Evolutionary conservation across 371 early-diverging fungal genomes (phyloP).

Genomic region (Mortierella sp.): DNA sequence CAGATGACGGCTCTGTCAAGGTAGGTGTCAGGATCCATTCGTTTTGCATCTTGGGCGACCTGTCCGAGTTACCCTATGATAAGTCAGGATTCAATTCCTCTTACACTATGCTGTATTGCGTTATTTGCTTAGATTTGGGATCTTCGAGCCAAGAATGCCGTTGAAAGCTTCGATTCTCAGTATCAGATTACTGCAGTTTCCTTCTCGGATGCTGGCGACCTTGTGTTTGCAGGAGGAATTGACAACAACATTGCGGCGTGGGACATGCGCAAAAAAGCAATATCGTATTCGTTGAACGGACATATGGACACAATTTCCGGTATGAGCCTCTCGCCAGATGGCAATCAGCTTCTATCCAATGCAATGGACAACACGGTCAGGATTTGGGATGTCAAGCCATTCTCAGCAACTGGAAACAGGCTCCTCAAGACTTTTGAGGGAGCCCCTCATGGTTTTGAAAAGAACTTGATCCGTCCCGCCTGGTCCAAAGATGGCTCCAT

Average conservation of each 20-base stretch:
- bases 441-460: conserved; percentile 94
- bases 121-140: conserved; percentile 75
- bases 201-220: conserved; percentile 83
- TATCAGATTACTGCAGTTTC: conserved; percentile 85
- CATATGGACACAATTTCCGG: conserved; percentile 95
- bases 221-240: conserved; percentile 88
- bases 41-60: neutral
- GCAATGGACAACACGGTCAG: conserved; percentile 96
- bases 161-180: conserved; percentile 73
- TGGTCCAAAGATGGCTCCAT: conserved; percentile 92
- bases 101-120: neutral
- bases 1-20: conserved; percentile 80
- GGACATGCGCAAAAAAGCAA: conserved; percentile 84
- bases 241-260: conserved; percentile 91
- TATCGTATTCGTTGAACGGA: conserved; percentile 77
- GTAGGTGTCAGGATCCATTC: conserved; percentile 15
- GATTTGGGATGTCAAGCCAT: conserved; percentile 95
- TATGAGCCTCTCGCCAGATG: conserved; percentile 84
- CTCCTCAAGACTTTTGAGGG: conserved; percentile 79
- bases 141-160: conserved; percentile 77
- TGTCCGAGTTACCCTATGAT: neutral
- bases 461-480: conserved; percentile 89
- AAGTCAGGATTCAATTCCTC: neutral
- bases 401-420: conserved; percentile 73
- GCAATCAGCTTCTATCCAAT: conserved; percentile 82